Conservation (phyloP, 1,284 basidiomycete genomes). For the Fomitopsis schrenkii region DNA sequence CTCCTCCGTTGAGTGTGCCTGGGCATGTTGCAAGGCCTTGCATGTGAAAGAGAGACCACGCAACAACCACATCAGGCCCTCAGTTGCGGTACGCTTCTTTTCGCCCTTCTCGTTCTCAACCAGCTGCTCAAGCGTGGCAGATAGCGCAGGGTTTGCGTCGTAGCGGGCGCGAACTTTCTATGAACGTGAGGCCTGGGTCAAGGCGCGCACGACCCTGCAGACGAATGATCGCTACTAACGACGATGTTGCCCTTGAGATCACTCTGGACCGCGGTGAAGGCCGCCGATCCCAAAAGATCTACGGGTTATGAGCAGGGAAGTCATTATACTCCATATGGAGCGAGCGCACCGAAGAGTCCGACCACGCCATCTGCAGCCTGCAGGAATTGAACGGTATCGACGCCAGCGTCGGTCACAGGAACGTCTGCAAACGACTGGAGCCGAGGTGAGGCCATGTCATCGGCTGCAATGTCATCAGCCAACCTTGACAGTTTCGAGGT, state of each 20-base stretch:
- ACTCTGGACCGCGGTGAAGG: conserved; percentile 82
- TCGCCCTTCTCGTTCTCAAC: conserved; percentile 83
- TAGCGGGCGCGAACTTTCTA: conserved; percentile 90
- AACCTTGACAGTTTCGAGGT: conserved; percentile 82
- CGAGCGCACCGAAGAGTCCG: conserved; percentile 79
- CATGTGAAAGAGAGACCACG: conserved; percentile 92
- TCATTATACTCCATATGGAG: background rate
- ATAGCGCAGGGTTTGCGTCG: conserved; percentile 58
- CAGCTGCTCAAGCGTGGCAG: conserved; percentile 81
- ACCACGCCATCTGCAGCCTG: conserved; percentile 90
- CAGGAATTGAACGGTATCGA: conserved; percentile 87
- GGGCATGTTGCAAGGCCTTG: conserved; percentile 73
- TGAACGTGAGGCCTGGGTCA: background rate
- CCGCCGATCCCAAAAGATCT: conserved; percentile 89
- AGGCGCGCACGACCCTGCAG: background rate
- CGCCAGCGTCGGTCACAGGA: conserved; percentile 79
- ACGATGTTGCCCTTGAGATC: conserved; percentile 94
- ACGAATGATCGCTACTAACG: conserved; percentile 41
- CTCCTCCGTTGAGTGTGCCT: conserved; percentile 68
- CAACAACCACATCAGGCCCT: conserved; percentile 90
- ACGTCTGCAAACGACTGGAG: conserved; percentile 88
- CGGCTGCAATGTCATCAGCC: background rate
- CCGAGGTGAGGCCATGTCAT: background rate
- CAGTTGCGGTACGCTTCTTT: conserved; percentile 86
- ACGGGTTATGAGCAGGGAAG: background rate